These are phyloP conservation scores for Drechslerella coelobrocha DNA, from an alignment of 2,329 filamentous ascomycete species.

Conservation along the genomic window DNA sequence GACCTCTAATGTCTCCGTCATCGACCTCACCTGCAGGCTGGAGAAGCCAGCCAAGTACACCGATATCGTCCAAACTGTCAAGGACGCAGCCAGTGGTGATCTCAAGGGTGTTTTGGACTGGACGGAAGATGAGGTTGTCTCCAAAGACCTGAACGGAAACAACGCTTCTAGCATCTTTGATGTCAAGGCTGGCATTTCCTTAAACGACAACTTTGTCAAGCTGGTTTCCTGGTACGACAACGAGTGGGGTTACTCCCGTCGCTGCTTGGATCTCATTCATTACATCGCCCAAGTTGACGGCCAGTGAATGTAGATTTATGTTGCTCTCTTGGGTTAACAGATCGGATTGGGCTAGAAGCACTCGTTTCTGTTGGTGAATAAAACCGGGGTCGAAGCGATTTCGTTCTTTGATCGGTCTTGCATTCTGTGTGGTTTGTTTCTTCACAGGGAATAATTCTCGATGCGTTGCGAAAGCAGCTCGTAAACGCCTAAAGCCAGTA, in stretches of 20 bases:
- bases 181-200: conserved; percentile 97
- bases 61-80: conserved; percentile 90
- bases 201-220: conserved; percentile 99
- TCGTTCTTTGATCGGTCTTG: conserved; percentile 16
- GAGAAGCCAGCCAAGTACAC: conserved; percentile 90
- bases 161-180: conserved; percentile 96
- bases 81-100: conserved; percentile 80
- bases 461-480: conserved; percentile 1
- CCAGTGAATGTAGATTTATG: conserved; percentile 12
- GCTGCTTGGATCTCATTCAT: conserved; percentile 76
- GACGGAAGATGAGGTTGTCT: conserved; percentile 97
- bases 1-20: conserved; percentile 97
- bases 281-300: conserved; percentile 39
- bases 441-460: conserved; percentile 9
- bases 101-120: conserved; percentile 93
- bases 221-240: conserved; percentile 98
- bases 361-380: conserved; percentile 13
- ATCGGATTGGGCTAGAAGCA: conserved; percentile 6
- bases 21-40: conserved; percentile 91
- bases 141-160: conserved; percentile 91
- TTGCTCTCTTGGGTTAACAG: conserved; percentile 2
- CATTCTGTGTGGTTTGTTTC: conserved; percentile 22
- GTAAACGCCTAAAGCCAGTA: conserved; percentile 7
- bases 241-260: conserved; percentile 99
- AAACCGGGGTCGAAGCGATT: conserved; percentile 20